A percentile compares a stretch with the other conserved stretches of the same genome.
phyloP scores from a whole-genome alignment of 345 rosid species.

The Tarenaya hassleriana region DNA sequence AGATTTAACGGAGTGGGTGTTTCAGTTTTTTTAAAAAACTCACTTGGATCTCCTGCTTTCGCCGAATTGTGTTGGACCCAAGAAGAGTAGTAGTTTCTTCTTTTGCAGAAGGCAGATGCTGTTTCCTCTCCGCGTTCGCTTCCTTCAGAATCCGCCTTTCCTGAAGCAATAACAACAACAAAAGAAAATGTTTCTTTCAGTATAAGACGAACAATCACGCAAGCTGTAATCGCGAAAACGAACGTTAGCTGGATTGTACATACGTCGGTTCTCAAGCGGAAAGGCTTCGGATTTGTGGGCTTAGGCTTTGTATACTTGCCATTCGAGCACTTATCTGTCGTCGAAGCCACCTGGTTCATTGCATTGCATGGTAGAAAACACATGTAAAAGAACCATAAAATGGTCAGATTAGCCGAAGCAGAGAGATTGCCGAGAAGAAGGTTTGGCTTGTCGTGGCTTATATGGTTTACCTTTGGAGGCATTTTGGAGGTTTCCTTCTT shows the following conservation, averaged over 20 bases:
- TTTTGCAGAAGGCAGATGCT: conserved; percentile 25
- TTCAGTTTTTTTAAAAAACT: too few species aligned
- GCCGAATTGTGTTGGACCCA: conserved; percentile 4
- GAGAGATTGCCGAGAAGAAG: background rate
- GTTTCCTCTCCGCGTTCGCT: conserved; percentile 52
- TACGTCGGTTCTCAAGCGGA: conserved; percentile 76
- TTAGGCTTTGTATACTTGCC: conserved; percentile 44
- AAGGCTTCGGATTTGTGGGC: conserved; percentile 72
- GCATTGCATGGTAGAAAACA: background rate
- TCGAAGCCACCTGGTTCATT: conserved; percentile 29
- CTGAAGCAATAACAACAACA: too few species aligned
- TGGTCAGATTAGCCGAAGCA: background rate
- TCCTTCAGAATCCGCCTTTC: conserved; percentile 60
- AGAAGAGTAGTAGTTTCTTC: conserved; percentile 22
- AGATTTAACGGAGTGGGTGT: too few species aligned
- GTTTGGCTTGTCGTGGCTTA: too few species aligned
- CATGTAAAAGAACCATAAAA: background rate
- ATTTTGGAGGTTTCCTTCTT: conserved; percentile 25
- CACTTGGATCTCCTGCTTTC: too few species aligned
- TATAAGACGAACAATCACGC: background rate
- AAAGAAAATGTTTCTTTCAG: conserved; percentile 9
- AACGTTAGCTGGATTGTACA: background rate
- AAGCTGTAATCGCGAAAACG: background rate
- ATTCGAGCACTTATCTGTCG: conserved; percentile 25
- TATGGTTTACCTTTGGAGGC: conserved; percentile 32